Evolutionary conservation across 106 monocot genomes (phyloP), one percentile per base, ranked within the genome.

Genomic region (Dactylorhiza incarnata): DNA sequence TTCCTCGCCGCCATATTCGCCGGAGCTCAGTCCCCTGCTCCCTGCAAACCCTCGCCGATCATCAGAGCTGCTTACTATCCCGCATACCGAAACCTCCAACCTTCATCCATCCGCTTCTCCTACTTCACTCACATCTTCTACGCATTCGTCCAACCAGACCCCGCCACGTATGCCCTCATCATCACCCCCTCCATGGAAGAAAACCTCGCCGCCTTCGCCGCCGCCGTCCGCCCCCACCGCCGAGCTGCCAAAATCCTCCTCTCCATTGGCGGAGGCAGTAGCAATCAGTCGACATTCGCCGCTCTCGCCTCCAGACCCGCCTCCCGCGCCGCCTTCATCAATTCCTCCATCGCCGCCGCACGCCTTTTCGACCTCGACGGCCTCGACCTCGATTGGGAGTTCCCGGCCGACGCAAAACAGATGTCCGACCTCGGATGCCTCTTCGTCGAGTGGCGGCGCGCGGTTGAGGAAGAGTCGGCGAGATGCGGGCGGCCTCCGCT

Each of bases 371-470:
- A 61, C 47, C 68, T 82, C 37, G 76, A 85, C 47, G 85, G 82
- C 15, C 45, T 85, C 26, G 82, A 85, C 44, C 17, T 85, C n/a
- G 82, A 79, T 49, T 85, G 82, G 82, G 82, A 82, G 79, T 85
- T 72, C 26, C 85, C 82, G 0, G 3, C 3, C 48, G 44, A 71
- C 53, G 9, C 6, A 0, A 22, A 16, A 14, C 7, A 79, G 45
- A 86, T 86, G 82, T 8, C 16, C 43, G 24, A 59, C 12, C 45
- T 85, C 6, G 82, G 69, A 0, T 9, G 5, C 2, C 70, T 86
- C 51, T 49, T 68, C n/a, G 8, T 6, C 2, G 85, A 86, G 72
- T 86, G 78, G 85, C 52, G 82, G 5, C 48, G 12, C 5, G 82
- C 82, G 9, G 7, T 79, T 0, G 49, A 61, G 10, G 8, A 3